Conservation (phyloP, 108 stramenopile genomes). For the Cyclotella baltica region DNA sequence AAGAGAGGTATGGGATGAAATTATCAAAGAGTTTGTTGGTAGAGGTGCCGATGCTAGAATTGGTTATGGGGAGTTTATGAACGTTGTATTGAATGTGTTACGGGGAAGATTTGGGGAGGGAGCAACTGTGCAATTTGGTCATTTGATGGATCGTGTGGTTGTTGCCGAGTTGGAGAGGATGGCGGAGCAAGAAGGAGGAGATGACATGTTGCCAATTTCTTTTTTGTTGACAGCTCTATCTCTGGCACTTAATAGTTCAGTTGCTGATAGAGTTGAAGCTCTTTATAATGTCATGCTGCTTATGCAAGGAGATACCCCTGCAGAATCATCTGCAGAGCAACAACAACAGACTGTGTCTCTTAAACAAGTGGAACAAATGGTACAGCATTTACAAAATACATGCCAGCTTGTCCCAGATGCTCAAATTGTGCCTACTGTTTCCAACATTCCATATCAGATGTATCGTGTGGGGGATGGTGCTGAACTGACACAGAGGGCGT, state of each 20-base stretch:
- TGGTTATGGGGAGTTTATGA: conserved; percentile 73
- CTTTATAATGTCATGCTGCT: conserved; percentile 58
- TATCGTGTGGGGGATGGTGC: conserved; percentile 65
- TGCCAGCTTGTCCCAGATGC: conserved; percentile 81
- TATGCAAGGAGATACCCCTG: neutral
- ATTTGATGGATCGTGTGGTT: conserved; percentile 83
- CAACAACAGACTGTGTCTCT: conserved; percentile 39
- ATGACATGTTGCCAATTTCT: conserved; percentile 35
- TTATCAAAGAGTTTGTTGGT: conserved; percentile 50
- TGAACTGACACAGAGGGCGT: conserved; percentile 61
- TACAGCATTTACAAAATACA: conserved; percentile 79
- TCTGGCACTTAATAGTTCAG: conserved; percentile 64
- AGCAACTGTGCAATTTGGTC: conserved; percentile 84
- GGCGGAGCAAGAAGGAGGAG: neutral
- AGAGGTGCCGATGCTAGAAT: conserved; percentile 26
- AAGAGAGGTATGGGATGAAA: conserved; percentile 54
- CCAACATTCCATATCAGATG: conserved; percentile 74
- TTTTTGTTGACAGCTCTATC: conserved; percentile 73
- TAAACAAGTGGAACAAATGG: conserved; percentile 58
- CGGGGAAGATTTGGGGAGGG: conserved; percentile 59
- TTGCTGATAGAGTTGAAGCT: conserved; percentile 68
- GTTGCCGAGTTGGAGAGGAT: conserved; percentile 54
- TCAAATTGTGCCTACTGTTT: conserved; percentile 72
- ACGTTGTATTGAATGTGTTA: conserved; percentile 57
- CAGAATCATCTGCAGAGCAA: neutral